These are phyloP conservation scores for Setaria italica DNA, from an alignment of 202 grass and related monocot genomes.

Conservation along the genomic window DNA sequence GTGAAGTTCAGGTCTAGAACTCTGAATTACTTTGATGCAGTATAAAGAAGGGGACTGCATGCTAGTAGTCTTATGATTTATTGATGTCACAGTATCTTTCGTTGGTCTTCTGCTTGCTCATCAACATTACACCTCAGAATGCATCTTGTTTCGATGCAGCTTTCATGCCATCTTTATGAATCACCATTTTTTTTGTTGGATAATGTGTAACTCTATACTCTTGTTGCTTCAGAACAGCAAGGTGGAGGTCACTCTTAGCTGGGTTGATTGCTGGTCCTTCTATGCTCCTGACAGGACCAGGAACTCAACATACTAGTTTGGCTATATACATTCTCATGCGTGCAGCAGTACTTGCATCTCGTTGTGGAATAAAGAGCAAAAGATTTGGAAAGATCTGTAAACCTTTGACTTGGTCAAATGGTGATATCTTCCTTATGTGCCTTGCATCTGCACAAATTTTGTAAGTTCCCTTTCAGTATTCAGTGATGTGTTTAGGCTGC, in stretches of 20 bases:
- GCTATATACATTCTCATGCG: constrained; percentile 97
- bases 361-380: constrained; percentile 95
- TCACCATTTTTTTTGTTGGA: background rate
- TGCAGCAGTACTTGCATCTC: constrained; percentile 81
- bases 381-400: constrained; percentile 86
- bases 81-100: background rate
- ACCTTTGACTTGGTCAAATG: constrained; percentile 95
- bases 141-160: background rate
- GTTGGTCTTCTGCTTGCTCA: background rate
- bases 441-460: constrained; percentile 94
- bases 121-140: background rate
- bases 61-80: background rate
- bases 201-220: constrained; percentile 34
- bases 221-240: constrained; percentile 83
- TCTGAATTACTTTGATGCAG: constrained; percentile 1
- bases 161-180: background rate
- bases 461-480: constrained; percentile 62
- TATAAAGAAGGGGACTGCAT: background rate
- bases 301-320: constrained; percentile 94
- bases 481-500: background rate
- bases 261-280: constrained; percentile 91
- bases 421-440: constrained; percentile 98
- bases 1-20: background rate
- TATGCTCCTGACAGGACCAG: constrained; percentile 89
- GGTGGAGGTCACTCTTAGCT: constrained; percentile 89